Conservation (phyloP, 306 rosid genomes). For the Pachyrhizus erosus region DNA sequence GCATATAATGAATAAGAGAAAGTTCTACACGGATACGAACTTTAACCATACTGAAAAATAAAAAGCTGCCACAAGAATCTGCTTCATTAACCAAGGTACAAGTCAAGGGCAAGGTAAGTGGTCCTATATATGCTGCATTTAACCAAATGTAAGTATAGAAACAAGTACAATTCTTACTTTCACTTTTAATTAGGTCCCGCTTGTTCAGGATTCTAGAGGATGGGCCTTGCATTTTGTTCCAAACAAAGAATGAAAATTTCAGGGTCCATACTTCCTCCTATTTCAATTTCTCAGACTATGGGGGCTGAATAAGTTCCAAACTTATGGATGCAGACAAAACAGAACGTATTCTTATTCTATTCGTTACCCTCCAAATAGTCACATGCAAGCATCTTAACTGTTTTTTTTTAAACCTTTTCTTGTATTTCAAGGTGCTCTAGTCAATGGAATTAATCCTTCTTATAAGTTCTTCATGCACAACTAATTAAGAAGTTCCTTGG, state of each 20-base stretch:
- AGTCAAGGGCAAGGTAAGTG: constrained; percentile 53
- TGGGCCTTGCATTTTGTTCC: constrained; percentile 44
- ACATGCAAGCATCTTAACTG: constrained; percentile 61
- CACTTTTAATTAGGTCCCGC: constrained; percentile 43
- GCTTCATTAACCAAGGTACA: constrained; percentile 45
- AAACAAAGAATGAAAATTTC: constrained; percentile 52
- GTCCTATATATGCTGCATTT: constrained; percentile 45
- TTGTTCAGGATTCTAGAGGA: constrained; percentile 47
- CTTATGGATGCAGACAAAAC: constrained; percentile 82
- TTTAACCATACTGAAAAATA: constrained; percentile 16
- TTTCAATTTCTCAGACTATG: constrained; percentile 38
- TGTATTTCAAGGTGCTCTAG: constrained; percentile 56
- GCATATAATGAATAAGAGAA: constrained; percentile 20
- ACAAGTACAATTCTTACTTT: constrained; percentile 52
- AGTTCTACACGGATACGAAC: constrained; percentile 38
- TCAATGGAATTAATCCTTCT: constrained; percentile 60
- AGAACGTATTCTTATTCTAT: constrained; percentile 74
- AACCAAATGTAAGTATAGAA: constrained; percentile 47
- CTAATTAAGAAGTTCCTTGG: constrained; percentile 40
- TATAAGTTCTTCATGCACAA: constrained; percentile 43
- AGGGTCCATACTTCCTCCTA: constrained; percentile 52
- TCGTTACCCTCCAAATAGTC: constrained; percentile 66
- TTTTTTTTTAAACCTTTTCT: constrained; percentile 31
- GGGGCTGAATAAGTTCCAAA: constrained; percentile 81
- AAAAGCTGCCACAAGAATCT: constrained; percentile 45